A percentile compares a stretch with the other conserved stretches of the same genome.
Evolutionary conservation across 441 rosid species (phyloP).

Genomic region (Erysimum cheiri): DNA sequence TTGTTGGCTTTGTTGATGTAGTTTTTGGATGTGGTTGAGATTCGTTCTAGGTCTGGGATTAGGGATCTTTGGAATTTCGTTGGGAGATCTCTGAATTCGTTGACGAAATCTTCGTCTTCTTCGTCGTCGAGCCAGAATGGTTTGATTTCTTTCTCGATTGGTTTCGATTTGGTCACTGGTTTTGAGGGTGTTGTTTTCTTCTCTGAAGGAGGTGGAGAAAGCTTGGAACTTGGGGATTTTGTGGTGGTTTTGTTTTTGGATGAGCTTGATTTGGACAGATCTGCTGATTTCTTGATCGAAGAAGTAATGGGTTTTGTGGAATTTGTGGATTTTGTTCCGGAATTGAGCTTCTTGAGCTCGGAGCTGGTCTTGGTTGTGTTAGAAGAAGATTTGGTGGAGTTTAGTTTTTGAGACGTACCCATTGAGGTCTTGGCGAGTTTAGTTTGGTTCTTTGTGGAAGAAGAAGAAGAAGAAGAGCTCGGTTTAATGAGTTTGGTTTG

Average conservation of each 20-base stretch:
- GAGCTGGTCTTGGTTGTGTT: constrained; percentile 33
- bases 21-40: constrained; percentile 75
- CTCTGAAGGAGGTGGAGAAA: constrained; percentile 33
- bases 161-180: constrained; percentile 42
- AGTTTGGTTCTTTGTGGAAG: constrained; percentile 58
- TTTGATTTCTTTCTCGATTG: constrained; percentile 48
- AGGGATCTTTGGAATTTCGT: constrained; percentile 70
- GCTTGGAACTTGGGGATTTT: constrained; percentile 41
- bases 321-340: constrained; percentile 51
- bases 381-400: constrained; percentile 54
- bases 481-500: constrained; percentile 59
- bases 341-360: constrained; percentile 55
- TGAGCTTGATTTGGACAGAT: constrained; percentile 62
- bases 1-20: constrained; percentile 82
- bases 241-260: constrained; percentile 67
- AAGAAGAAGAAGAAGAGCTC: constrained; percentile 30
- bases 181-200: constrained; percentile 45
- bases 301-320: constrained; percentile 48
- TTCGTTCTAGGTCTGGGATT: constrained; percentile 79
- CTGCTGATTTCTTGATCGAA: constrained; percentile 51
- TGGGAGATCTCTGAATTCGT: constrained; percentile 80
- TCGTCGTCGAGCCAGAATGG: constrained; percentile 71
- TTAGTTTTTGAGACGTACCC: constrained; percentile 43
- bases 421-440: constrained; percentile 45
- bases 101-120: constrained; percentile 64